These are phyloP conservation scores for Russula abietina DNA, from an alignment of 768 basidiomycete genomes.

Conservation along the genomic window DNA sequence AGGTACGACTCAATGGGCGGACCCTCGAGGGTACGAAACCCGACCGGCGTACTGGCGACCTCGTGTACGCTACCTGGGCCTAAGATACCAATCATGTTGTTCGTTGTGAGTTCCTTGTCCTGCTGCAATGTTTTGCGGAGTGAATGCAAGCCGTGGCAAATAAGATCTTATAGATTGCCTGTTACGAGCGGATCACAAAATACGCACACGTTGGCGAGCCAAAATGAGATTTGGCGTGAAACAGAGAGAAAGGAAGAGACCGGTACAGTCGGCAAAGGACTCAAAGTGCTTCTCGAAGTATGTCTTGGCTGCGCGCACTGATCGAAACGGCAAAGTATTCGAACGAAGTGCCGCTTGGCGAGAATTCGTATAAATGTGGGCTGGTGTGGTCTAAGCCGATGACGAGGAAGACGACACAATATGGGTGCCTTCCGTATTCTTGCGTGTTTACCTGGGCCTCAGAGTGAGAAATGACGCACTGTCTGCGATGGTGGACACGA, in stretches of 20 bases:
- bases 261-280: no score
- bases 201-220: not conserved
- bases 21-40: constrained; percentile 87
- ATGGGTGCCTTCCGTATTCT: constrained; percentile 94
- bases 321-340: constrained; percentile 99
- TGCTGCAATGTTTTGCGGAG: constrained; percentile 96
- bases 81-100: constrained; percentile 93
- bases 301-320: constrained; percentile 95
- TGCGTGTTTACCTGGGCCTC: constrained; percentile 99
- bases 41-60: constrained; percentile 39
- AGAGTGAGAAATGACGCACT: constrained; percentile 49
- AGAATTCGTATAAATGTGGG: constrained; percentile 97
- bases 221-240: not conserved
- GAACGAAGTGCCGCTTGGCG: constrained; percentile 93
- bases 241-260: no score
- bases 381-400: constrained; percentile 95
- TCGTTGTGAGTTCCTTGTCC: constrained; percentile 89
- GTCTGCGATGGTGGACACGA: constrained; percentile 91
- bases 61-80: constrained; percentile 65
- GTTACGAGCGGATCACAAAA: constrained; percentile 1
- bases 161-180: constrained; percentile 83
- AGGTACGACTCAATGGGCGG: constrained; percentile 70
- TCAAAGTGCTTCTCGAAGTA: no score
- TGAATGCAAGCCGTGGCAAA: constrained; percentile 90
- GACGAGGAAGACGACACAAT: constrained; percentile 98